These are phyloP conservation scores for Penicillium hordei DNA, from an alignment of 2,329 filamentous ascomycete species.

Conservation along the genomic window DNA sequence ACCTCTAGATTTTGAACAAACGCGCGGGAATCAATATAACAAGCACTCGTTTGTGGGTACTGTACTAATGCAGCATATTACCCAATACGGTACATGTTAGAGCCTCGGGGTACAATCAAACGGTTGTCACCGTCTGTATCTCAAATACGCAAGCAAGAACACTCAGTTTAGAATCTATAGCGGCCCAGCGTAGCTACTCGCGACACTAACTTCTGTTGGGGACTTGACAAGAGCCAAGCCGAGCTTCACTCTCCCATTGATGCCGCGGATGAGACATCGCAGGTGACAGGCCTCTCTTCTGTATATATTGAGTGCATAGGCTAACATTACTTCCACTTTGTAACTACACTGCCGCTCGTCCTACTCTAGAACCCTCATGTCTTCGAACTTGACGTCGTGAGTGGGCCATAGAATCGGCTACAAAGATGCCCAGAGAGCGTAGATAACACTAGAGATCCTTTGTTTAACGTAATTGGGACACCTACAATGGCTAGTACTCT, in stretches of 20 bases:
- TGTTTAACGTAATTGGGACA: fast-evolving
- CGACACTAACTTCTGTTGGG: not conserved
- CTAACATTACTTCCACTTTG: no score
- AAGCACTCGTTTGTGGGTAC: no score
- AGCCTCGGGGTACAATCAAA: not conserved
- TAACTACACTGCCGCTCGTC: not conserved
- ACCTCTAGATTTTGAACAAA: not conserved
- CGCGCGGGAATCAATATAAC: not conserved
- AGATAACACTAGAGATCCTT: no score
- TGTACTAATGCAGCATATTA: not conserved
- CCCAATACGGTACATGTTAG: not conserved
- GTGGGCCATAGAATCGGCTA: not conserved
- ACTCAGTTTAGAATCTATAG: not conserved
- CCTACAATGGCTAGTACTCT: not conserved
- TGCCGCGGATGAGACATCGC: not conserved
- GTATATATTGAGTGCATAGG: no score
- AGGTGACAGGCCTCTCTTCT: not conserved
- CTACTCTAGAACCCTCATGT: not conserved
- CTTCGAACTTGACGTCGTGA: not conserved
- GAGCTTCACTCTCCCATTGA: not conserved
- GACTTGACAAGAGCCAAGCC: not conserved
- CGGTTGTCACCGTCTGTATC: not conserved
- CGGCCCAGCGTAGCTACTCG: not conserved
- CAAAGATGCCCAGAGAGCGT: not conserved
- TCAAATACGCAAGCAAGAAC: not conserved